A percentile compares a stretch with the other conserved stretches of the same genome.
These are phyloP conservation scores for Helotiales sp. DNA, from an alignment of 2,329 filamentous ascomycete species.

Conservation along the genomic window DNA sequence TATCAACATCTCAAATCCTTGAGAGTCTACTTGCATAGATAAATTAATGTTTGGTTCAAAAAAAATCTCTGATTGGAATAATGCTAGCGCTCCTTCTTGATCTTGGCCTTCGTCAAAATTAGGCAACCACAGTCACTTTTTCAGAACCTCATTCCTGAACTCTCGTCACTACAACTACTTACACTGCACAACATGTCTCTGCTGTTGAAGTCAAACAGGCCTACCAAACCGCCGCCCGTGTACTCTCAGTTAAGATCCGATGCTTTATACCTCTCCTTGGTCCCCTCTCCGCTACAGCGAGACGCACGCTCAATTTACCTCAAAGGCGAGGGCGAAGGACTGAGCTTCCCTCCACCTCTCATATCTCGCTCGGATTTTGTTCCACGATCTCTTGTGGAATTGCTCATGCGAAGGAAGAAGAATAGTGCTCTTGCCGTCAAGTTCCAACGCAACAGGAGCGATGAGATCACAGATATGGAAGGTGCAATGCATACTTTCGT, in stretches of 20 bases:
- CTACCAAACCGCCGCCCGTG: not conserved
- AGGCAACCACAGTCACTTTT: not conserved
- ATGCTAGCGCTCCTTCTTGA: not conserved
- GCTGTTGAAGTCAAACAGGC: not conserved
- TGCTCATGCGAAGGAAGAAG: slow-evolving; percentile 29
- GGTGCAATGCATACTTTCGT: slow-evolving; percentile 30
- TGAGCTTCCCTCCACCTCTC: slow-evolving; percentile 21
- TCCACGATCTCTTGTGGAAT: slow-evolving; percentile 11
- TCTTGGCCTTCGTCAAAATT: not conserved
- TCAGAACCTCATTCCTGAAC: not conserved
- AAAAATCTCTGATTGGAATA: not conserved
- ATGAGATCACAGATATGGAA: slow-evolving; percentile 31
- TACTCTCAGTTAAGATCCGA: slow-evolving; percentile 7
- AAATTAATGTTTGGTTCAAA: too few species aligned
- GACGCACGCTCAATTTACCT: slow-evolving; percentile 20
- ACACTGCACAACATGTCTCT: not conserved
- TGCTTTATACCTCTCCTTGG: slow-evolving; percentile 4
- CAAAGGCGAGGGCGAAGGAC: not conserved
- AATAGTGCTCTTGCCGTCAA: slow-evolving; percentile 25
- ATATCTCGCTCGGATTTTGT: slow-evolving; percentile 27
- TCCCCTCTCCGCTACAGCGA: slow-evolving; percentile 6
- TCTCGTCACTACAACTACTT: not conserved
- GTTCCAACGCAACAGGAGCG: slow-evolving; percentile 1
- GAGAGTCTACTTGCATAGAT: too few species aligned
- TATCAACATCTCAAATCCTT: too few species aligned